Base-by-base conservation (phyloP, 2,329 filamentous ascomycete species). In the Paracamarosporium sp. region DNA sequence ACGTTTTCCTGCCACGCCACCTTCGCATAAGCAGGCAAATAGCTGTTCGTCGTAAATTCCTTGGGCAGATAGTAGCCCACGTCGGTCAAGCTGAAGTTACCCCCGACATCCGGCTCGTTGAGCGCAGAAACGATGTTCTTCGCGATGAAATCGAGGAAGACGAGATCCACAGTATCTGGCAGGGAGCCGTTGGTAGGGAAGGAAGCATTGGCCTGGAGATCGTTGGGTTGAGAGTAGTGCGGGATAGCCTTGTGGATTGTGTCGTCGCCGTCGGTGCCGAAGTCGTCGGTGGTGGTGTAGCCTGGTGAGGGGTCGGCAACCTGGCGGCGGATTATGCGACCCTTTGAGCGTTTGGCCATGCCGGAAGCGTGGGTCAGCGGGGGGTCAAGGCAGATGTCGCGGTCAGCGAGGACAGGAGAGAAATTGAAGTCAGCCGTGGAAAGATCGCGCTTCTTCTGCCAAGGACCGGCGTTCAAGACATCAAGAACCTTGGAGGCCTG, bases 281-380 rank as follows among this genome's bases (percentile, higher is more conserved):
- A 86, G 66, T 86, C 85, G 60, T 87, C 85, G 2, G 67, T 78
- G 0, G 85, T 87, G 3, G 78, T 81, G 69, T 86, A 86, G 3
- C 84, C 85, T 0, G 83, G 78, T 0, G 77, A 77, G 7, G 80
- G 65, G 5, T 68, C 59, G 7, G 69, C 72, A 28, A 77, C 73
- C 54, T 83, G 79, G 36, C 85, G 83, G n/a, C 83, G 82, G n/a
- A 82, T 76, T 5, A 81, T 72, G 43, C 80, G 73, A 15, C 79
- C 79, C 6, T 70, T 70, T 35, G 70, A 68, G 20, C 73, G 73
- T 17, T 64, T 64, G 5, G 63, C 61, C 5, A 62, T 28, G 2
- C 64, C 56, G 43, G 69, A 68, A 17, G 67, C 53, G 55, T 72
- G 71, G 0, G 67, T 69, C 12, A 78, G 52, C 0, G 77, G 73